Evolutionary conservation across 2,329 filamentous ascomycete species (phyloP), one percentile per base, ranked within the genome.

Genomic region (Nothopassalora personata): DNA sequence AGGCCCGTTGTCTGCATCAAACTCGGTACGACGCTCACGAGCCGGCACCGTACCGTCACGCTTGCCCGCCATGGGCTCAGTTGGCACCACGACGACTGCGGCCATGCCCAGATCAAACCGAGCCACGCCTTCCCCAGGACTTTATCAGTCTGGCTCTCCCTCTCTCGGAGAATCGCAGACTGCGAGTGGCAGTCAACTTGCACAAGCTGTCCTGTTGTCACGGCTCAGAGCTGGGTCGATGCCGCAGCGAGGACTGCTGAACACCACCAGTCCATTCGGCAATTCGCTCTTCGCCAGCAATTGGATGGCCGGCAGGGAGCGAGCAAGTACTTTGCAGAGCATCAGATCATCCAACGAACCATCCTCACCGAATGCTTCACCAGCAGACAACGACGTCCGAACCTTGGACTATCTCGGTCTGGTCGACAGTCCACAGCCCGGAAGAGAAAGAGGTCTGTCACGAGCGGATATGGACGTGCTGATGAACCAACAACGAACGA

Each of bases 21-120:
- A 64, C 39, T 70, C 70, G 5, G 63, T 64, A 51, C 86, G 94
- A 65, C 86, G 94, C 72, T 88, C 91, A 67, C 86, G 94, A 73
- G 94, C 94, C 61, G 94, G 94, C 66, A 99, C 94, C 3, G 86
- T 99, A n/a, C 94, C 94, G 23, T 97, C 94, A 49, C 85, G 93
- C 64, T 95, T 99, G 72, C 91, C 92, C 31, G 88, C 90, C 15
- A 87, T 88, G 28, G 86, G 86, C 84, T 5, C 80, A 84, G 58
- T 60, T 13, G 86, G 73, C 30, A 82, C 83, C 65, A 74, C 86
- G 15, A 81, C 86, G 68, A 75, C 80, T 54, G 77, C 81, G 1
- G 77, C 84, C 45, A 81, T 88, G 53, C 83, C 90, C 55, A 94
- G 95, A 73, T 89, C 90, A 5, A 90, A 90, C 33, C 86, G 92